These are phyloP conservation scores for Suillus luteus DNA, from an alignment of 768 basidiomycete genomes.

Conservation along the genomic window DNA sequence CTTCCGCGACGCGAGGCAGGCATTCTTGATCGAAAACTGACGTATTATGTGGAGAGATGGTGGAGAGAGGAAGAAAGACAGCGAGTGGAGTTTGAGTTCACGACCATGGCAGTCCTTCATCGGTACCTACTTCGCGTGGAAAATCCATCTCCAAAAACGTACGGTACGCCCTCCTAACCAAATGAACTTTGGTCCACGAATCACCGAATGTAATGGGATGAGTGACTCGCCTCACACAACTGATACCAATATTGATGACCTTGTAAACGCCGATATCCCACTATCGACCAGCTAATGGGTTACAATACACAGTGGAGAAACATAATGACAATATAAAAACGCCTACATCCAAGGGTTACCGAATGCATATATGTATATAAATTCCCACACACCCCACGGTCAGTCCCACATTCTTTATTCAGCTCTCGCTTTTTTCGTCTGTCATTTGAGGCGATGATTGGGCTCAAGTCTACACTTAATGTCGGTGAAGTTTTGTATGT, in stretches of 20 bases:
- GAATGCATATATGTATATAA: slow-evolving; percentile 3
- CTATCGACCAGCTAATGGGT: neutral
- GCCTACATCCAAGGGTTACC: neutral
- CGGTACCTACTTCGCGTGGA: slow-evolving; percentile 24
- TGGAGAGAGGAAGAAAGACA: slow-evolving; percentile 18
- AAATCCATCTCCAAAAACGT: slow-evolving; percentile 18
- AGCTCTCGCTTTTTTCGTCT: neutral
- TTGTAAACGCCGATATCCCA: slow-evolving; percentile 6
- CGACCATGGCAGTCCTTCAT: slow-evolving; percentile 11
- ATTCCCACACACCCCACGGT: slow-evolving; percentile 2
- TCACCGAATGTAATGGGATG: neutral
- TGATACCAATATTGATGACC: neutral
- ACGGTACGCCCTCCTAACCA: neutral
- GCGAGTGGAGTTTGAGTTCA: slow-evolving; percentile 22
- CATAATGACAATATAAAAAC: neutral
- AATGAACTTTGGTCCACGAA: slow-evolving; percentile 3
- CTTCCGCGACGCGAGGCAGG: slow-evolving; percentile 76
- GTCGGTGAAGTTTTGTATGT: slow-evolving; percentile 42
- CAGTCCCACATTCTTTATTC: slow-evolving; percentile 3
- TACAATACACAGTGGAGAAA: neutral
- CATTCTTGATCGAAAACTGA: slow-evolving; percentile 40
- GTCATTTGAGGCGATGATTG: slow-evolving; percentile 66
- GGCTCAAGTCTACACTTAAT: slow-evolving; percentile 90
- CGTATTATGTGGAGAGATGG: slow-evolving; percentile 10
- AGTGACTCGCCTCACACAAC: slow-evolving; percentile 5